Conservation (phyloP, 2,329 filamentous ascomycete species). For the Xylariaceae sp. region DNA sequence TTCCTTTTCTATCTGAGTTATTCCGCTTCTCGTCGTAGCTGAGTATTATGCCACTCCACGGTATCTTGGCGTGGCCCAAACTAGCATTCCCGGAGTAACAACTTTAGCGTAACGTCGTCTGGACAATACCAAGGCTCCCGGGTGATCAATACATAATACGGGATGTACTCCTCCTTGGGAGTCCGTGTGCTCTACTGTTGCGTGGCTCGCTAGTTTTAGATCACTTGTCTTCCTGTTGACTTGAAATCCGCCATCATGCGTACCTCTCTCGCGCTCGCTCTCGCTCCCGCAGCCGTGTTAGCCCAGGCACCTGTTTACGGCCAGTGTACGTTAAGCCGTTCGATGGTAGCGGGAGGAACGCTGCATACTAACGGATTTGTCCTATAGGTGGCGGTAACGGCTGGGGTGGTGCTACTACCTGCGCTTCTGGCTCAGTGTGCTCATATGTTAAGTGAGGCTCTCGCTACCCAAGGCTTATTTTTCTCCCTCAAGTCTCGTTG, state of each 20-base stretch:
- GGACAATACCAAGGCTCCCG: neutral
- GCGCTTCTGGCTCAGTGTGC: neutral
- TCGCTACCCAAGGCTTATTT: neutral
- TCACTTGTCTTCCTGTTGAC: neutral
- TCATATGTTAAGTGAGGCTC: neutral
- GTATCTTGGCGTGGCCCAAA: neutral
- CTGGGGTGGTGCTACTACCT: neutral
- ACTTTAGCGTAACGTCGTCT: neutral
- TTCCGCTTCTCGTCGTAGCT: neutral
- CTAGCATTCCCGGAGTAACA: neutral
- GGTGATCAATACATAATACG: neutral
- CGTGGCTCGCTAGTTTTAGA: neutral
- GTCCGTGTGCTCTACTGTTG: neutral
- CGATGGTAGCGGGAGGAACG: neutral
- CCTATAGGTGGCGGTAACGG: neutral
- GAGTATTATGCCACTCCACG: neutral
- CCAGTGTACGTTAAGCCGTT: neutral
- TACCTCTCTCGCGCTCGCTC: neutral
- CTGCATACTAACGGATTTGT: neutral
- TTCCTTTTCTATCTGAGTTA: neutral
- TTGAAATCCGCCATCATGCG: constrained; percentile 1
- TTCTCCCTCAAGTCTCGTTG: neutral
- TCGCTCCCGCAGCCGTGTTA: neutral
- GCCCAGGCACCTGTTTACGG: neutral
- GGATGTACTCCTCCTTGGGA: neutral